Conservation (phyloP, 192 early-diverging fungal species). For the Pilobolus umbonatus region DNA sequence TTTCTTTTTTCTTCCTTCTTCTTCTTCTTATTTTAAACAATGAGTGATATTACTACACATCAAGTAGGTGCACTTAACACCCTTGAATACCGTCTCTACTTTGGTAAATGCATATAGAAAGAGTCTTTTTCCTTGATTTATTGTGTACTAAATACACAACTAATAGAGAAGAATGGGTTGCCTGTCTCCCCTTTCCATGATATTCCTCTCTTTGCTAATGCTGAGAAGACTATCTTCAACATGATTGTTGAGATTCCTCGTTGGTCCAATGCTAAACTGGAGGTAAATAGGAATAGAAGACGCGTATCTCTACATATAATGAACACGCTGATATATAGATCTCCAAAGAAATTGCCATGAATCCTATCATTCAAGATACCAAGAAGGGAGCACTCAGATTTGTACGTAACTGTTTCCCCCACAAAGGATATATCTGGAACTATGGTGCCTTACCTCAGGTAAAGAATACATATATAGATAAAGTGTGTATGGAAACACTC, state of each 20-base stretch:
- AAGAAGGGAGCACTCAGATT: constrained; percentile 98
- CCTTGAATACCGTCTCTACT: constrained; percentile 79
- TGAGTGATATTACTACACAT: constrained; percentile 56
- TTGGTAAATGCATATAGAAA: constrained; percentile 46
- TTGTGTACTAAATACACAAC: background rate
- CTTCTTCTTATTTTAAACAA: too few species aligned
- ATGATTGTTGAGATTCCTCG: constrained; percentile 98
- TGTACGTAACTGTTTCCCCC: constrained; percentile 97
- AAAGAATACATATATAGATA: constrained; percentile 1
- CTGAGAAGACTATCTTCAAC: constrained; percentile 87
- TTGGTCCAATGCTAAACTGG: constrained; percentile 99
- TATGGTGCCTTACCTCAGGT: constrained; percentile 97
- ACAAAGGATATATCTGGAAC: constrained; percentile 99
- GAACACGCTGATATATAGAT: constrained; percentile 46
- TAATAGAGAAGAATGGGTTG: constrained; percentile 69
- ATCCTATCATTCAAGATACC: constrained; percentile 98
- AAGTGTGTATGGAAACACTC: background rate
- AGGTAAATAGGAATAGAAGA: constrained; percentile 36
- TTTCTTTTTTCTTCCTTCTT: too few species aligned
- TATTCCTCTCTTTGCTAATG: constrained; percentile 91
- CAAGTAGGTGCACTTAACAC: constrained; percentile 79
- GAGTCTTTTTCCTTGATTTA: background rate
- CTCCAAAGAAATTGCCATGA: constrained; percentile 89
- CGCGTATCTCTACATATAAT: background rate
- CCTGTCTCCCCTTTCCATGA: constrained; percentile 96